Conservation (phyloP, 2,329 filamentous ascomycete genomes). For the Ceratocystis huliohia region DNA sequence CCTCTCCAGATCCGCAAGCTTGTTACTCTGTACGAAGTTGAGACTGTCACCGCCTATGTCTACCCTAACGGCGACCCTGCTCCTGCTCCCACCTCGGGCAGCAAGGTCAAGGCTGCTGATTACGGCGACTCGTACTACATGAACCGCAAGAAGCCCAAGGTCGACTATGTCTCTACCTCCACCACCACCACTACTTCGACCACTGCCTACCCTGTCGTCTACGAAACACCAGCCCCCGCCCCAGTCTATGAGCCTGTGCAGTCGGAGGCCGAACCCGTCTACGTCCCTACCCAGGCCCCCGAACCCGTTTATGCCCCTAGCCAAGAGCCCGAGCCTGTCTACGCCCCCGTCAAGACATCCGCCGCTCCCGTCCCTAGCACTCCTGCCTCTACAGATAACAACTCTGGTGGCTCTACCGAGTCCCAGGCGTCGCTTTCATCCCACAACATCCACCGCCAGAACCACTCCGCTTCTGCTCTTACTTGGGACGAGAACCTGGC, state of each 20-base stretch:
- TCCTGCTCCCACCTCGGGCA: constrained; percentile 19
- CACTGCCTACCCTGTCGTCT: constrained; percentile 26
- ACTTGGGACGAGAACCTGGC: constrained; percentile 54
- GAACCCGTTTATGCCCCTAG: constrained; percentile 17
- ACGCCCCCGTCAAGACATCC: constrained; percentile 3
- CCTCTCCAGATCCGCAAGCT: constrained; percentile 34
- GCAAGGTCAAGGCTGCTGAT: constrained; percentile 17
- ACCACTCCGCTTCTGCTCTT: constrained; percentile 59
- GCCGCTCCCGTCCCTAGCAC: background rate
- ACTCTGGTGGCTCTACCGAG: constrained; percentile 26
- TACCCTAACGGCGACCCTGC: constrained; percentile 23
- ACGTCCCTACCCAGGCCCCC: constrained; percentile 13
- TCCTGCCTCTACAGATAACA: constrained; percentile 14
- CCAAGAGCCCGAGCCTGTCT: constrained; percentile 5
- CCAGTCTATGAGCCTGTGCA: constrained; percentile 22
- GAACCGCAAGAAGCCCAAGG: constrained; percentile 16
- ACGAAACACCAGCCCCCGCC: constrained; percentile 22
- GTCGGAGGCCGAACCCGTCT: constrained; percentile 18
- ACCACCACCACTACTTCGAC: constrained; percentile 15
- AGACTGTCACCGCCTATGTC: constrained; percentile 31
- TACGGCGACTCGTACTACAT: constrained; percentile 15
- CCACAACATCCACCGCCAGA: constrained; percentile 78
- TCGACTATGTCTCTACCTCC: constrained; percentile 15
- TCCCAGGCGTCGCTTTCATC: constrained; percentile 41
- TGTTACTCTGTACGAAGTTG: constrained; percentile 31